A percentile compares a stretch with the other conserved stretches of the same genome.
These are phyloP conservation scores for Marchantia paleacea DNA, from an alignment of 225 moss, liverwort and hornwort genomes.

Conservation along the genomic window DNA sequence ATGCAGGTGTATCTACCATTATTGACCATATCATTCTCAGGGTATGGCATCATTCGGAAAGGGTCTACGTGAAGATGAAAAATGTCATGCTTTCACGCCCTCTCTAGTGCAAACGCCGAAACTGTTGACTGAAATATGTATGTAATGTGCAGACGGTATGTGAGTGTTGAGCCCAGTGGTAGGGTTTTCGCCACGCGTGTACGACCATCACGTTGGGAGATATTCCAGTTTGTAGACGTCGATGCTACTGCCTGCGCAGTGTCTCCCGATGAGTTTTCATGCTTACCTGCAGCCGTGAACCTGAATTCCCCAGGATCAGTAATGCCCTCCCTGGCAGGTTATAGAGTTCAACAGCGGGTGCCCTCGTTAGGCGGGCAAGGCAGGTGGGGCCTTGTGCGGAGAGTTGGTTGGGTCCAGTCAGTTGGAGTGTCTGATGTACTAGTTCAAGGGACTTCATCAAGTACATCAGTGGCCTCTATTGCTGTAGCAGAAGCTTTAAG, in stretches of 20 bases:
- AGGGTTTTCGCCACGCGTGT: slow-evolving; percentile 22
- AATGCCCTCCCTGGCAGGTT: not conserved
- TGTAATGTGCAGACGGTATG: slow-evolving; percentile 22
- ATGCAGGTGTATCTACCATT: not conserved
- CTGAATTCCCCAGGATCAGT: slow-evolving; percentile 15
- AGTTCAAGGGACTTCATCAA: slow-evolving; percentile 16
- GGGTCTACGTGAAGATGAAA: not conserved
- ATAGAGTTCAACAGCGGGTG: slow-evolving; percentile 23
- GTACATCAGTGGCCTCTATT: slow-evolving; percentile 5
- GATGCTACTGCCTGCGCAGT: slow-evolving; percentile 28
- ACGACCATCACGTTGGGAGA: slow-evolving; percentile 30
- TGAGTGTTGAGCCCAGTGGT: slow-evolving; percentile 34
- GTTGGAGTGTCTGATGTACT: slow-evolving; percentile 8
- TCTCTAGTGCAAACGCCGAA: not conserved
- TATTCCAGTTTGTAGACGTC: slow-evolving; percentile 32
- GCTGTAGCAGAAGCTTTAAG: slow-evolving; percentile 27
- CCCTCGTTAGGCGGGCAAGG: slow-evolving; percentile 28
- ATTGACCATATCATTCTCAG: not conserved
- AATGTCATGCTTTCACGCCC: not conserved
- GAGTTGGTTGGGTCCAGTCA: slow-evolving; percentile 18
- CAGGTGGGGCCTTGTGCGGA: slow-evolving; percentile 22
- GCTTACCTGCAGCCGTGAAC: slow-evolving; percentile 29
- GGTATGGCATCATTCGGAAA: not conserved
- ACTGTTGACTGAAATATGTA: not conserved
- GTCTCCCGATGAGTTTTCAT: slow-evolving; percentile 25